Evolutionary conservation across 2,329 filamentous ascomycete species (phyloP).

Genomic region (Penicillium janthinellum): DNA sequence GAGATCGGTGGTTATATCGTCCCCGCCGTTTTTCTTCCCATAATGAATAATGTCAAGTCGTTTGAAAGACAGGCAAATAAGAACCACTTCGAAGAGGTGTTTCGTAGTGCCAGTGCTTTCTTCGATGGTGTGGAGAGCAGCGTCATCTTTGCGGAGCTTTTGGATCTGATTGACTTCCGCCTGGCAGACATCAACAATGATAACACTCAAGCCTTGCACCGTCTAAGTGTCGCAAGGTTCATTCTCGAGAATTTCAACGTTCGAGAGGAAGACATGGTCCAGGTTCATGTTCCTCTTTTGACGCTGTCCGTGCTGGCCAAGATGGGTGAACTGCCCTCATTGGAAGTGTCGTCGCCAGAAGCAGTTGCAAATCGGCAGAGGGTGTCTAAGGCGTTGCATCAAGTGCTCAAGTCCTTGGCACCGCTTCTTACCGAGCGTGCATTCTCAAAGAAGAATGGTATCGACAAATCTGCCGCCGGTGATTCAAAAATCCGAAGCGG

Average conservation of each 20-base stretch:
- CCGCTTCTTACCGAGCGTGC: conserved; percentile 50
- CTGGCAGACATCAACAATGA: conserved; percentile 53
- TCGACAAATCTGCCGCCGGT: conserved; percentile 23
- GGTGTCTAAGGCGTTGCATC: conserved; percentile 31
- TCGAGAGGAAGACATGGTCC: conserved; percentile 92
- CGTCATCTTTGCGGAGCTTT: conserved; percentile 84
- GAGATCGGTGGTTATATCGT: conserved; percentile 91
- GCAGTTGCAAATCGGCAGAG: conserved; percentile 20
- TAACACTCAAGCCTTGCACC: conserved; percentile 57
- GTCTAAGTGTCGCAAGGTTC: conserved; percentile 76
- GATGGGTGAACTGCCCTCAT: conserved; percentile 41
- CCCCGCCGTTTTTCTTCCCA: conserved; percentile 82
- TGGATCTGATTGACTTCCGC: conserved; percentile 62
- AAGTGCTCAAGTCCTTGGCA: conserved; percentile 33
- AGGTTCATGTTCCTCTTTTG: conserved; percentile 77
- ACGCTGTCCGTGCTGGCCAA: conserved; percentile 63
- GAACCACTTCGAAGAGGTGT: conserved; percentile 77
- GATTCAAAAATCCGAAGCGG: conserved; percentile 22
- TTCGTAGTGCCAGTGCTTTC: conserved; percentile 91
- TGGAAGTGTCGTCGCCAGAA: conserved; percentile 13
- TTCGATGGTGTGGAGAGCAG: conserved; percentile 97
- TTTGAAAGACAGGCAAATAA: conserved; percentile 72
- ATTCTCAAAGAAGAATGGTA: conserved; percentile 53
- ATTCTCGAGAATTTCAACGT: conserved; percentile 88
- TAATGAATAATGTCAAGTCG: conserved; percentile 74